phyloP scores from a whole-genome alignment of 108 stramenopile genomes.

The Cyclostephanos invisitatus region DNA sequence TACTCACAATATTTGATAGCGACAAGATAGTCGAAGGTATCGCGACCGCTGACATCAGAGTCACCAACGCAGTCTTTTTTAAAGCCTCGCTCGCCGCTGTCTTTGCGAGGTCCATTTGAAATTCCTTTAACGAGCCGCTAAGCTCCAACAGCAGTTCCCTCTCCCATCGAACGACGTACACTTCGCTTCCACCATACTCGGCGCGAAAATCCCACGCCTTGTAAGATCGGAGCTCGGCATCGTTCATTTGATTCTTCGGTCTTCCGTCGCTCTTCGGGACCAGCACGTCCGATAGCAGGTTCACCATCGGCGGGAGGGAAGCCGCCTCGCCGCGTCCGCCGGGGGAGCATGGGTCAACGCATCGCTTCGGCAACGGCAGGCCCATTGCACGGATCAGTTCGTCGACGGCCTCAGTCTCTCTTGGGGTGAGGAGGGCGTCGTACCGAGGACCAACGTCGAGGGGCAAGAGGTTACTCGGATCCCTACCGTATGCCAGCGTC shows the following conservation, averaged over 20 bases:
- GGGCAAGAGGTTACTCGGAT: conserved; percentile 12
- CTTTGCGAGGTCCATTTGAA: conserved; percentile 15
- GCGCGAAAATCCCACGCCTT: conserved; percentile 23
- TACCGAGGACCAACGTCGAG: conserved; percentile 12
- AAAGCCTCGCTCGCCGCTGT: conserved; percentile 11
- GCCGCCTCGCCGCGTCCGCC: neutral
- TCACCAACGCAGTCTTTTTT: conserved; percentile 17
- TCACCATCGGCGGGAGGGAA: neutral
- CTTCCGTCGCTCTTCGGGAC: neutral
- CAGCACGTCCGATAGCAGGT: conserved; percentile 12
- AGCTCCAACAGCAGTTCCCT: conserved; percentile 7
- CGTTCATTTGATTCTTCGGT: neutral
- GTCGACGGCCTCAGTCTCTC: conserved; percentile 12
- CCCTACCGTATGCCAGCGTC: conserved; percentile 4
- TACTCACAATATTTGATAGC: conserved; percentile 37
- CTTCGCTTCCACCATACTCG: conserved; percentile 14
- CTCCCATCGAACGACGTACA: conserved; percentile 15
- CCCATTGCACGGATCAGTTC: conserved; percentile 6
- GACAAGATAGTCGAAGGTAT: conserved; percentile 15
- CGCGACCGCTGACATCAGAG: conserved; percentile 10
- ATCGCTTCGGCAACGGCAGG: conserved; percentile 5
- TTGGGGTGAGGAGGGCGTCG: conserved; percentile 9
- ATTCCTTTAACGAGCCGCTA: conserved; percentile 7
- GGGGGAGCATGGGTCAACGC: neutral
- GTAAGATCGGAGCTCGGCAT: conserved; percentile 3